A percentile compares a stretch with the other conserved stretches of the same genome.
These are phyloP conservation scores for Magnolia sinica DNA, from an alignment of 164 flowering plant species.

Conservation along the genomic window DNA sequence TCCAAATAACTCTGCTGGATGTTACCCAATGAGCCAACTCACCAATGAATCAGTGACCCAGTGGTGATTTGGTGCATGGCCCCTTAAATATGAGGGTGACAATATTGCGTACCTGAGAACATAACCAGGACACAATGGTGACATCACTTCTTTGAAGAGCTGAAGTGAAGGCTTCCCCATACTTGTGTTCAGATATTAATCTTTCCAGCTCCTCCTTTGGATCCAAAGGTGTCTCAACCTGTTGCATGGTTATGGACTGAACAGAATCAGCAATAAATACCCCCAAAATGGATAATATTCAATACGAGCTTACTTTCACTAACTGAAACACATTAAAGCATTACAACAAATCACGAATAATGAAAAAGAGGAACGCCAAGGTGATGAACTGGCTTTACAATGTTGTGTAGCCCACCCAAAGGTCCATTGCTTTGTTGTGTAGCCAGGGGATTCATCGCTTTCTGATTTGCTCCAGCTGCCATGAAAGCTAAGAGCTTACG, in stretches of 20 bases:
- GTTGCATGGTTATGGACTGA: slow-evolving; percentile 7
- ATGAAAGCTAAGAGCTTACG: slow-evolving; percentile 73
- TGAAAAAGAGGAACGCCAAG: neutral
- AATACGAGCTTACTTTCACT: neutral
- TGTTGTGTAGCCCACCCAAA: slow-evolving; percentile 55
- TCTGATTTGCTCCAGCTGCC: slow-evolving; percentile 64
- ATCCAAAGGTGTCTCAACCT: slow-evolving; percentile 79
- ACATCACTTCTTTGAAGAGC: slow-evolving; percentile 95
- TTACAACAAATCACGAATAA: neutral
- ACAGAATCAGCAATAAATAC: neutral
- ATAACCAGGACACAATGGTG: slow-evolving; percentile 83
- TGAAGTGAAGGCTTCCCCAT: slow-evolving; percentile 82
- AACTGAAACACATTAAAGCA: neutral
- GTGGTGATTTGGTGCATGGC: too few relatives aligned
- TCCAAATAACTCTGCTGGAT: too few relatives aligned
- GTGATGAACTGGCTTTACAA: slow-evolving; percentile 33
- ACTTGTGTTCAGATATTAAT: slow-evolving; percentile 72
- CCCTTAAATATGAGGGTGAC: neutral
- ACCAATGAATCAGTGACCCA: too few relatives aligned
- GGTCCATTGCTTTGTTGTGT: slow-evolving; percentile 73
- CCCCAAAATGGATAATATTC: neutral
- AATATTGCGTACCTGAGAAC: slow-evolving; percentile 67
- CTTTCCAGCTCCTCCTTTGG: slow-evolving; percentile 82
- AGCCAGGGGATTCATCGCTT: slow-evolving; percentile 46
- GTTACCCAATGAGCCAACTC: too few relatives aligned